A percentile compares a stretch with the other conserved stretches of the same genome.
Conservation (phyloP, 371 early-diverging fungal genomes). For the Actinomucor elegans region DNA sequence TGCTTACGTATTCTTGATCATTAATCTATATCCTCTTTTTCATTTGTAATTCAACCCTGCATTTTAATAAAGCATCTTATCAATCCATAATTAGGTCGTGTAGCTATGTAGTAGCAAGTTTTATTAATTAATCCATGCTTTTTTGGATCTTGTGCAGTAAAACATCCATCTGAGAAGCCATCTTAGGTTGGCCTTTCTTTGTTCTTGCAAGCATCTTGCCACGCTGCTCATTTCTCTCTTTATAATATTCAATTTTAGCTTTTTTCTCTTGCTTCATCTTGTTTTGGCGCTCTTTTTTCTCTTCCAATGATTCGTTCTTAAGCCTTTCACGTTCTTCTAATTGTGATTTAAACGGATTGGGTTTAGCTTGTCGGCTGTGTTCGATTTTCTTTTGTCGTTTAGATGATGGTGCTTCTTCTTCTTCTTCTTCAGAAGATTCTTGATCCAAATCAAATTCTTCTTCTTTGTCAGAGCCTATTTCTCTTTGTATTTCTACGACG, state of each 20-base stretch:
- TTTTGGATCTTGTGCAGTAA: slow-evolving; percentile 61
- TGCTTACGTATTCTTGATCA: slow-evolving; percentile 91
- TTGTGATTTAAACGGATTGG: slow-evolving; percentile 64
- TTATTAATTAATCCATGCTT: slow-evolving; percentile 10
- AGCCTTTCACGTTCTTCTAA: slow-evolving; percentile 49
- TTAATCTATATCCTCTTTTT: slow-evolving; percentile 25
- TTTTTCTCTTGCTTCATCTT: slow-evolving; percentile 42
- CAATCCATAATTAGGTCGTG: too few species aligned
- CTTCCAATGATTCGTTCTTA: slow-evolving; percentile 42
- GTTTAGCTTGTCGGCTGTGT: slow-evolving; percentile 30
- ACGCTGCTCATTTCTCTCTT: slow-evolving; percentile 55
- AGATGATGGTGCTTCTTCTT: slow-evolving; percentile 32
- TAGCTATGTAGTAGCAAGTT: too few species aligned
- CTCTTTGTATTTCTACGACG: slow-evolving; percentile 45
- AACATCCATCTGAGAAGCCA: slow-evolving; percentile 64
- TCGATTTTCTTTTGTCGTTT: slow-evolving; percentile 7
- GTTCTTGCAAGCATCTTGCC: slow-evolving; percentile 60
- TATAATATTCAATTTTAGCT: slow-evolving; percentile 53
- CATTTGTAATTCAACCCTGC: not conserved
- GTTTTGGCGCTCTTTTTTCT: slow-evolving; percentile 32
- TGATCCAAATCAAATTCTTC: slow-evolving; percentile 32
- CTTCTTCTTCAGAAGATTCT: slow-evolving; percentile 31
- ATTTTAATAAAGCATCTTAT: too few species aligned
- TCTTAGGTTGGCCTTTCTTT: slow-evolving; percentile 62
- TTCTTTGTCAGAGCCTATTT: slow-evolving; percentile 23